Percentiles rank a stretch among this genome's conserved stretches.
These are phyloP conservation scores for Medicago ruthenica DNA, from an alignment of 306 rosid genomes.

Conservation along the genomic window DNA sequence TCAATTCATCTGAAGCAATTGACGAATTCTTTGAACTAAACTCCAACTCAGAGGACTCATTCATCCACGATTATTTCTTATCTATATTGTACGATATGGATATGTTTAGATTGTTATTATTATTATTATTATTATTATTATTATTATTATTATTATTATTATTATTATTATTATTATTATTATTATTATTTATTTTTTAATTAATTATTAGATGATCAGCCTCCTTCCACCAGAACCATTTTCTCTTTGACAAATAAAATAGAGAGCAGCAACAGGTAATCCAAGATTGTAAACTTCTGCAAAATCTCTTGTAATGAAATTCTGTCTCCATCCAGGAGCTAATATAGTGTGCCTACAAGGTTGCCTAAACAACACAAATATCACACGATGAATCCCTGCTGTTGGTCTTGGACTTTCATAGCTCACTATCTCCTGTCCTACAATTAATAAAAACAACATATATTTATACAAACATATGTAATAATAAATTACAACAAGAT, in stretches of 20 bases:
- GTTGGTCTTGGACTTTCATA: conserved; percentile 73
- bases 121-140: no score
- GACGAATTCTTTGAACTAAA: no score
- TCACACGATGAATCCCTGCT: conserved; percentile 75
- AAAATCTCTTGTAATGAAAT: conserved; percentile 74
- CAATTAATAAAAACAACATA: no score
- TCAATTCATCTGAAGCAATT: no score
- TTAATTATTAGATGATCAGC: background rate
- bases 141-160: no score
- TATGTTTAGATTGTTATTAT: no score
- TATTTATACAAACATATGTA: no score
- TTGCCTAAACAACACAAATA: conserved; percentile 70
- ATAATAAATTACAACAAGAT: no score
- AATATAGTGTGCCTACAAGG: conserved; percentile 61
- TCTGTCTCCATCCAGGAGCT: conserved; percentile 89
- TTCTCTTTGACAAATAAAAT: conserved; percentile 72
- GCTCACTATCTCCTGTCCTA: conserved; percentile 51
- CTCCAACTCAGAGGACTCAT: no score
- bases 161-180: no score
- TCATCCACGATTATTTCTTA: background rate
- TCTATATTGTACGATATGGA: no score
- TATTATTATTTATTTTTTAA: no score
- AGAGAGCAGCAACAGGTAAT: conserved; percentile 71
- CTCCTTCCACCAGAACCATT: conserved; percentile 69
- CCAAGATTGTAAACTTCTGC: conserved; percentile 82